phyloP scores from a whole-genome alignment of 2,329 filamentous ascomycete genomes.

The Epichloe coenophiala region DNA sequence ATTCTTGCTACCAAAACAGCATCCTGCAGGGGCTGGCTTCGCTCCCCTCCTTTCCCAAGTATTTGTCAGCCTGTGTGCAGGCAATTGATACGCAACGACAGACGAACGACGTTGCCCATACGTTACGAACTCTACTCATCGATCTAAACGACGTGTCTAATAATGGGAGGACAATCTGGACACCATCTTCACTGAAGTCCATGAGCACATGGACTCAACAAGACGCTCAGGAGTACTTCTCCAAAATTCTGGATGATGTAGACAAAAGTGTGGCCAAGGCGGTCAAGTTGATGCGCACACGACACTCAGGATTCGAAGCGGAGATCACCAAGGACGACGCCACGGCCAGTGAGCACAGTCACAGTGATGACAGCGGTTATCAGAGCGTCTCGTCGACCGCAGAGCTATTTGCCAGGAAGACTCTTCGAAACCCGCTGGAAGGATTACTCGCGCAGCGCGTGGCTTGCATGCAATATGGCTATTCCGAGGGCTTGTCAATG shows the following conservation, averaged over 20 bases:
- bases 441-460: constrained; percentile 80
- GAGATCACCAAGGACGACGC: constrained; percentile 28
- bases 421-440: constrained; percentile 64
- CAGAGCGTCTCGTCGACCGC: constrained; percentile 29
- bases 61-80: constrained; percentile 38
- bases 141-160: constrained; percentile 57
- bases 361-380: constrained; percentile 45
- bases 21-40: constrained; percentile 77
- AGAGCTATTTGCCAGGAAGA: constrained; percentile 23
- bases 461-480: constrained; percentile 72
- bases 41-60: constrained; percentile 53
- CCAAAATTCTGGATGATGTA: constrained; percentile 72
- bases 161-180: constrained; percentile 69
- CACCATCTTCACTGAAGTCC: constrained; percentile 66
- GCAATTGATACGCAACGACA: constrained; percentile 13
- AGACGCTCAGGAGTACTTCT: constrained; percentile 95
- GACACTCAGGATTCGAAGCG: constrained; percentile 25
- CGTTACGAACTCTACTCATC: constrained; percentile 52
- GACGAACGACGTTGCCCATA: constrained; percentile 27
- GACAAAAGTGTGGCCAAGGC: constrained; percentile 59
- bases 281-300: constrained; percentile 13
- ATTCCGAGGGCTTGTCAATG: constrained; percentile 76
- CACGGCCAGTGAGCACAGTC: constrained; percentile 33
- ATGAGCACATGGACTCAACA: constrained; percentile 96
- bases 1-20: constrained; percentile 97